Evolutionary conservation across 2,329 filamentous ascomycete species (phyloP).

Genomic region (Clonostachys sp.): DNA sequence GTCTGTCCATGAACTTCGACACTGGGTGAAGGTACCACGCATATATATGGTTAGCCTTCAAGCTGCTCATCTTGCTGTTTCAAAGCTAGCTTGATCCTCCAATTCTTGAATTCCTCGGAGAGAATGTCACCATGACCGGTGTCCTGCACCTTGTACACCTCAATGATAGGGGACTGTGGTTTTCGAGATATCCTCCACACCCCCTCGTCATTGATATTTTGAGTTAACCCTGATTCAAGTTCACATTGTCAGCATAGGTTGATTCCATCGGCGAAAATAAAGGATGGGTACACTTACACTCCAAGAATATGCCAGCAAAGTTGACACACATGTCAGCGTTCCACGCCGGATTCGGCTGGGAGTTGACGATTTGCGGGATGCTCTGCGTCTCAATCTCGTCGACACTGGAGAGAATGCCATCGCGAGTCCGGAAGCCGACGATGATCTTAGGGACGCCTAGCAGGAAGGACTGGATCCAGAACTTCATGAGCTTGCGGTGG

Average conservation of each 20-base stretch:
- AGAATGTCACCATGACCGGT: conserved; percentile 73
- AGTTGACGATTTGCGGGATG: conserved; percentile 73
- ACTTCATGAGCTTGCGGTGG: conserved; percentile 87
- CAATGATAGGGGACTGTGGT: conserved; percentile 60
- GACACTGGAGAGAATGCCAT: conserved; percentile 67
- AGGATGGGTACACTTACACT: conserved; percentile 51
- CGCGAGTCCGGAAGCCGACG: conserved; percentile 74
- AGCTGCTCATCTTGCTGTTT: neutral
- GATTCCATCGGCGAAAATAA: neutral
- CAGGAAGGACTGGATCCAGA: conserved; percentile 95
- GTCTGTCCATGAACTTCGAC: neutral
- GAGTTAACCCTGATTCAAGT: conserved; percentile 50
- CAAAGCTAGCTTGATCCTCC: conserved; percentile 55
- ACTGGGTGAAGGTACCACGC: too few relatives aligned
- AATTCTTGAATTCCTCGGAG: conserved; percentile 72
- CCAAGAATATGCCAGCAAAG: conserved; percentile 73
- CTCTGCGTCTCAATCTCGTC: conserved; percentile 76
- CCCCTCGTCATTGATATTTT: conserved; percentile 62
- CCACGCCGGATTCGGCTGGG: conserved; percentile 66
- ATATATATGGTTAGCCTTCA: neutral
- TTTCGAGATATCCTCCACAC: conserved; percentile 75
- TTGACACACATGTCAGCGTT: conserved; percentile 93
- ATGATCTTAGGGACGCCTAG: conserved; percentile 90
- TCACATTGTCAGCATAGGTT: neutral
- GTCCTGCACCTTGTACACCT: conserved; percentile 70